Evolutionary conservation across 208 protist species (phyloP), one percentile per base, ranked within the genome.

Genomic region (Wallacemonas sp.): DNA sequence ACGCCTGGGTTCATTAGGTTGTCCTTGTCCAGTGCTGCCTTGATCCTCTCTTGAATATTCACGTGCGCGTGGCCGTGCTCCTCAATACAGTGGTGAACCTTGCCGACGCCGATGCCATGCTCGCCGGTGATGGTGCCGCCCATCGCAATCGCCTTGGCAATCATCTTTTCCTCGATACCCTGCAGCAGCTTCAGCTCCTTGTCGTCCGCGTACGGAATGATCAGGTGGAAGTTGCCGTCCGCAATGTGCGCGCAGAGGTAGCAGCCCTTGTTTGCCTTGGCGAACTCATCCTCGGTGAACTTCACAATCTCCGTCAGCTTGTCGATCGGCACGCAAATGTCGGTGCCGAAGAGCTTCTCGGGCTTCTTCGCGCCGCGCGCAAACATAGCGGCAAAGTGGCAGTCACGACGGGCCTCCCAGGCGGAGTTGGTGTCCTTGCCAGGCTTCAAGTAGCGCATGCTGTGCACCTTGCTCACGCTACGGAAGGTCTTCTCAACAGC

Each of bases 1-100:
- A 84, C 84, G 16, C 79, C 84, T 5, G 89, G 89, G 59, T 95
- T 95, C 78, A 97, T 82, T 41, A 97, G 65, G 31, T 86, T 88
- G 2, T 81, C 64, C 29, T 87, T 86, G 61, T 95, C 91, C 10
- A 97, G 70, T 11, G 81, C 67, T 23, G 32, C 65, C 65, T 97
- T 97, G 32, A 97, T 76, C 14, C 41, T 69, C 55, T 72, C 70
- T 82, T 93, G 92, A 36, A 93, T 65, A 16, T 57, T 31, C 3
- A 95, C 75, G 25, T 86, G 76, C 23, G 62, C 71, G n/a, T 46
- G 31, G 1, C 89, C 85, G 25, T 87, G 74, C 70, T 95, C 85
- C 28, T 46, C 26, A 5, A 64, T 48, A 0, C 93, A 62, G 67
- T 82, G 70, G 32, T 63, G 63, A 33, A 72, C 67, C 57, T 72